Evolutionary conservation across 2,329 filamentous ascomycete species (phyloP).

Genomic region (Aspergillus sp.): DNA sequence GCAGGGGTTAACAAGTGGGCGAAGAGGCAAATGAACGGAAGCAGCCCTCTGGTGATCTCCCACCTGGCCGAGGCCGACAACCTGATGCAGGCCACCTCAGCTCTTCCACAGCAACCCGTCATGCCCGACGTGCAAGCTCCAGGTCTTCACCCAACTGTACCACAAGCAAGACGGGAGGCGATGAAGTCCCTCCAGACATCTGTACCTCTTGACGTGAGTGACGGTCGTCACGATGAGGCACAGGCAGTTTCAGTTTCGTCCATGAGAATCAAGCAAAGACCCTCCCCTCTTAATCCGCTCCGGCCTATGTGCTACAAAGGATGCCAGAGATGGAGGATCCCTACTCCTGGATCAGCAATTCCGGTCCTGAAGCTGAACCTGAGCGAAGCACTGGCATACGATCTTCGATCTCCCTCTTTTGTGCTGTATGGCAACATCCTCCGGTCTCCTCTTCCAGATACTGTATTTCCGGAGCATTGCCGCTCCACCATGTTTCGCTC

Average conservation of each 20-base stretch:
- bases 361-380: neutral
- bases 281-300: neutral
- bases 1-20: neutral
- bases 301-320: neutral
- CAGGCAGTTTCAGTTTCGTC: neutral
- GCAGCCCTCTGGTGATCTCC: neutral
- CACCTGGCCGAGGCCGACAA: too few relatives aligned
- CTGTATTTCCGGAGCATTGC: neutral
- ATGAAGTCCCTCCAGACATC: neutral
- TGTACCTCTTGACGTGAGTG: neutral
- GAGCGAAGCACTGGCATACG: neutral
- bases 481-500: neutral
- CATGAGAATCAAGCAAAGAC: neutral
- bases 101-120: neutral
- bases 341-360: neutral
- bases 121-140: neutral
- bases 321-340: neutral
- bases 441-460: neutral
- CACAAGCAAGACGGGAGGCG: neutral
- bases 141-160: neutral
- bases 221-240: neutral
- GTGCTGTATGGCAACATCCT: neutral
- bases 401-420: neutral
- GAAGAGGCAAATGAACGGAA: neutral
- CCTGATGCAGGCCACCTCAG: too few relatives aligned